phyloP scores from a whole-genome alignment of 306 rosid species.

The Rosa lucieae region DNA sequence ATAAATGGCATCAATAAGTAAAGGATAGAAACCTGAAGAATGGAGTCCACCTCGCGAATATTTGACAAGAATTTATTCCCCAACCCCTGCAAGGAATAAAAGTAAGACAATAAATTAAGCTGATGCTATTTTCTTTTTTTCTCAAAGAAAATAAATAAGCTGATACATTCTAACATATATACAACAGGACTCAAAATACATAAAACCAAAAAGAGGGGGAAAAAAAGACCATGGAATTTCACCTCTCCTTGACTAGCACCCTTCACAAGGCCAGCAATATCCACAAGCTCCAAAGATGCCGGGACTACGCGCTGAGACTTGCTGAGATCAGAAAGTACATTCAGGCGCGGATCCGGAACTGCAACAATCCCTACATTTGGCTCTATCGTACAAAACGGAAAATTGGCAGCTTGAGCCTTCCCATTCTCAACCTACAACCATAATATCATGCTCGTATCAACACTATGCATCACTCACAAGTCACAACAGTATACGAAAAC shows the following conservation, averaged over 20 bases:
- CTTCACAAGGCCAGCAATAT: conserved; percentile 95
- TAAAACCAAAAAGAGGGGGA: not conserved
- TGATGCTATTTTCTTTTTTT: not conserved
- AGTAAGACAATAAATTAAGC: conserved; percentile 15
- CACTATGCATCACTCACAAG: not conserved
- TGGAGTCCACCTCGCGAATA: conserved; percentile 94
- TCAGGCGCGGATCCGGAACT: conserved; percentile 91
- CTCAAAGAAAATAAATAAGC: not conserved
- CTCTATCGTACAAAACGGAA: conserved; percentile 97
- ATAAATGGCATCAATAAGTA: conserved; percentile 15
- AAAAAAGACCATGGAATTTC: conserved; percentile 14
- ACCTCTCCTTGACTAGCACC: conserved; percentile 99
- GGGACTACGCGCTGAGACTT: conserved; percentile 84
- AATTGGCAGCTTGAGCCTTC: conserved; percentile 97
- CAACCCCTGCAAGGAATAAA: conserved; percentile 67
- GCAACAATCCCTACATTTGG: conserved; percentile 98
- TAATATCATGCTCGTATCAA: conserved; percentile 15
- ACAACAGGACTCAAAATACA: not conserved
- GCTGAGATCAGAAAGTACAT: conserved; percentile 85
- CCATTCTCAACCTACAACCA: conserved; percentile 89
- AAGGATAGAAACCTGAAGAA: conserved; percentile 74
- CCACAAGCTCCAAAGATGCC: conserved; percentile 94
- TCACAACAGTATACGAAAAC: not conserved
- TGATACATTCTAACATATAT: conserved; percentile 7
- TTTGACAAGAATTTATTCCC: conserved; percentile 93